Evolutionary conservation across 495 filamentous ascomycete genomes (phyloP).

Genomic region (Ascobolus immersus): DNA sequence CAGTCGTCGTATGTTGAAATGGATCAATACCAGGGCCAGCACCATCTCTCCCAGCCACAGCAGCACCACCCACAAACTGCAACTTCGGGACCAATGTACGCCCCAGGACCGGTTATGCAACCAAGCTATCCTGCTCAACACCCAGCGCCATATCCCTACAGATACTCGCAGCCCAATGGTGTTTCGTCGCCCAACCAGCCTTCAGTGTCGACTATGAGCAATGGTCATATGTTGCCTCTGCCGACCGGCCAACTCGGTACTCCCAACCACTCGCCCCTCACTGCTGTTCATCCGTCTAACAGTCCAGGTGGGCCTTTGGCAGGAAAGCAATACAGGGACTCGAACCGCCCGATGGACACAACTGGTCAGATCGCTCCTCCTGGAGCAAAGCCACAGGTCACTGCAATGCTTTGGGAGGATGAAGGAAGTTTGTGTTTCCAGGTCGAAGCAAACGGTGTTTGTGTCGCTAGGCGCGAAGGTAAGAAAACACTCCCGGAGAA

Average conservation of each 20-base stretch:
- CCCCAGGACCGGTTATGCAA: constrained; percentile 57
- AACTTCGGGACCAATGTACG: constrained; percentile 44
- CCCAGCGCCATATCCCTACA: constrained; percentile 41
- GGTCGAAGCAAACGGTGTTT: constrained; percentile 87
- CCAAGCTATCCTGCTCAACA: constrained; percentile 48
- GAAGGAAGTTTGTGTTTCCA: constrained; percentile 95
- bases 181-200: constrained; percentile 51
- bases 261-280: constrained; percentile 11
- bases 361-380: constrained; percentile 83
- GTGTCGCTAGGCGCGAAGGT: constrained; percentile 89
- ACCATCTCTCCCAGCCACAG: constrained; percentile 66
- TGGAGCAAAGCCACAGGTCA: constrained; percentile 96
- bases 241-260: constrained; percentile 24
- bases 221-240: constrained; percentile 36
- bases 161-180: constrained; percentile 47
- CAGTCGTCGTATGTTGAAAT: constrained; percentile 39
- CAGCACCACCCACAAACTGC: constrained; percentile 58
- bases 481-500: constrained; percentile 11
- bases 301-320: constrained; percentile 24
- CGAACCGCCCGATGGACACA: too few relatives aligned
- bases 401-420: constrained; percentile 93
- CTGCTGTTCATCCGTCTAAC: constrained; percentile 16
- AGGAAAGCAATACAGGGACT: constrained; percentile 31
- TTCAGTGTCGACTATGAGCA: constrained; percentile 37
- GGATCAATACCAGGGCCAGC: constrained; percentile 58